A percentile compares a stretch with the other conserved stretches of the same genome.
Conservation (phyloP, 331 rosid genomes). For the Telfairia occidentalis region DNA sequence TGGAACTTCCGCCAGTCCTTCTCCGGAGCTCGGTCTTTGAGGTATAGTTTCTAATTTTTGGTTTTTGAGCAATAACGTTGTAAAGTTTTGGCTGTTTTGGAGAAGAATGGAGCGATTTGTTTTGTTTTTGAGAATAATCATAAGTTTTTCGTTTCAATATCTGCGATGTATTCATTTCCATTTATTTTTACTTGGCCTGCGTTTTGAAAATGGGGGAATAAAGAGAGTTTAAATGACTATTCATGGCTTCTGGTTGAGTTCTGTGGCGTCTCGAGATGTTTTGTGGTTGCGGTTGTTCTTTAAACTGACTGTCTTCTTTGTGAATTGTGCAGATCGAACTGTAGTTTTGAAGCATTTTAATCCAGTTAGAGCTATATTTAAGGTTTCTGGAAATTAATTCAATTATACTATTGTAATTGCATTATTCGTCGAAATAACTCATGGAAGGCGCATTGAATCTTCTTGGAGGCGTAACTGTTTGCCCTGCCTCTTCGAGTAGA, state of each 20-base stretch:
- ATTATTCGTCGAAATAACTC: conserved; percentile 36
- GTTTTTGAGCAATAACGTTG: too few relatives aligned
- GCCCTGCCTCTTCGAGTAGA: conserved; percentile 17
- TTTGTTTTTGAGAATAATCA: background rate
- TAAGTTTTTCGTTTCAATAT: background rate
- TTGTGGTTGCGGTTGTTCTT: background rate
- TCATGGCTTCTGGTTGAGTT: background rate
- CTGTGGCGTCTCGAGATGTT: background rate
- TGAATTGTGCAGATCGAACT: conserved; percentile 30
- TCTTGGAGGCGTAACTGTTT: conserved; percentile 23
- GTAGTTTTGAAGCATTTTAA: conserved; percentile 19
- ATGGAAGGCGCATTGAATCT: conserved; percentile 48
- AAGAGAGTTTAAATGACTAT: background rate
- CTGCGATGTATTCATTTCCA: background rate
- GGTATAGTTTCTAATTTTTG: background rate
- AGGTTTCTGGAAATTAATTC: conserved; percentile 2
- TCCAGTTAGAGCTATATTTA: background rate
- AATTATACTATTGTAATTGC: background rate
- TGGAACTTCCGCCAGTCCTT: background rate
- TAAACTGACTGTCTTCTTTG: background rate
- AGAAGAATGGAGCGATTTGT: background rate
- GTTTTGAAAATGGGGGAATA: background rate
- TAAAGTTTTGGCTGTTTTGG: background rate
- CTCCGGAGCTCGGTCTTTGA: background rate
- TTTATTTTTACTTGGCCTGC: background rate